A percentile compares a stretch with the other conserved stretches of the same genome.
Evolutionary conservation across 2,329 filamentous ascomycete genomes (phyloP).

Genomic region (Sclerotinia nivalis): DNA sequence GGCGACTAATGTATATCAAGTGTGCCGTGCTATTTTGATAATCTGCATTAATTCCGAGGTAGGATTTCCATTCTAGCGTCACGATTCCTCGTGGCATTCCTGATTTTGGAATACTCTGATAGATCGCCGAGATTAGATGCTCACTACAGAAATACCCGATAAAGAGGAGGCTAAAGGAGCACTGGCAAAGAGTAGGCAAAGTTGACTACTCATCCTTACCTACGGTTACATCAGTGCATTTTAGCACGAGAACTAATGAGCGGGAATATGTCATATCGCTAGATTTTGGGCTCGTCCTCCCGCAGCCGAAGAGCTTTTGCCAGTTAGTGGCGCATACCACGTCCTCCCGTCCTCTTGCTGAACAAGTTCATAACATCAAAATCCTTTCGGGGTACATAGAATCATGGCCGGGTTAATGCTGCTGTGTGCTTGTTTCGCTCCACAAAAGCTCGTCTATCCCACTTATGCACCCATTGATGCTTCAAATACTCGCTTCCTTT

Average conservation of each 20-base stretch:
- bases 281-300: not conserved
- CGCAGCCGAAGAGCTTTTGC: conserved; percentile 22
- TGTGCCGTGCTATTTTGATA: not conserved
- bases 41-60: not conserved
- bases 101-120: conserved; percentile 2
- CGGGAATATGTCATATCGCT: conserved; percentile 16
- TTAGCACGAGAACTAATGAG: conserved; percentile 17
- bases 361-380: conserved; percentile 20
- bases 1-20: not conserved
- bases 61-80: not conserved
- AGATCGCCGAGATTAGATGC: conserved; percentile 7
- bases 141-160: not conserved
- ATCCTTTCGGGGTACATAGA: not conserved
- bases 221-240: conserved; percentile 9
- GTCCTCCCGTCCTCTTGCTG: conserved; percentile 4
- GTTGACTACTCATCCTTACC: conserved; percentile 19
- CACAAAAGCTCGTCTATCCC: conserved; percentile 20
- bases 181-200: conserved; percentile 17
- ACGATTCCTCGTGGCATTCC: conserved; percentile 3
- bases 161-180: not conserved
- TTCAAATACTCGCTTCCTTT: conserved; percentile 11
- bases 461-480: conserved; percentile 19
- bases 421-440: conserved; percentile 9
- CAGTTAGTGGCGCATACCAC: conserved; percentile 19
- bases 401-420: conserved; percentile 12